Conservation (phyloP, 495 filamentous ascomycete genomes). For the Lentithecium fluviatile region DNA sequence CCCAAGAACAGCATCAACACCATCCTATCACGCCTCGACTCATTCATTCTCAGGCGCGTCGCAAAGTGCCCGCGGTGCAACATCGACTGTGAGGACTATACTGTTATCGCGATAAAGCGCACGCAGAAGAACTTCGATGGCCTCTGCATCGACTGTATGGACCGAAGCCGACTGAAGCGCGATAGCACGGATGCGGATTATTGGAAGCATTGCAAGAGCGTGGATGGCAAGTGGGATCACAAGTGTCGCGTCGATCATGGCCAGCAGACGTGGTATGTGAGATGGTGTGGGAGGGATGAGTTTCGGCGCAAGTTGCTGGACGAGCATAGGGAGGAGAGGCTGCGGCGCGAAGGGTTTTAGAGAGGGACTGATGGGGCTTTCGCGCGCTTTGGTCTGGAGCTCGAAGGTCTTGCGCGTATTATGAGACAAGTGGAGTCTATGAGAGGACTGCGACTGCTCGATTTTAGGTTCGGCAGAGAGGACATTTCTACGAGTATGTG, state of each 20-base stretch:
- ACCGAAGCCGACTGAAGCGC: background rate
- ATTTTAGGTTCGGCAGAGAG: too few relatives aligned
- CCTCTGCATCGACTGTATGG: background rate
- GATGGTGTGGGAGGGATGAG: background rate
- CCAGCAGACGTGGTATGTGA: background rate
- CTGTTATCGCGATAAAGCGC: too few relatives aligned
- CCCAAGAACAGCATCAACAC: background rate
- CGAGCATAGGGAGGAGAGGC: background rate
- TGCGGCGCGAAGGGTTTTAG: too few relatives aligned
- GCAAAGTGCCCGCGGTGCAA: background rate
- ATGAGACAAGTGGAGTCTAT: too few relatives aligned
- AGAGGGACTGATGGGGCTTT: too few relatives aligned
- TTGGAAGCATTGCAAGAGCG: too few relatives aligned
- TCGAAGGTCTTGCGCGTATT: too few relatives aligned
- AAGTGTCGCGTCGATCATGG: background rate
- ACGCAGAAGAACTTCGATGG: background rate
- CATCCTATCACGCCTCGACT: background rate
- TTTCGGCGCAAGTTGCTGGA: background rate
- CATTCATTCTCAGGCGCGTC: too few relatives aligned
- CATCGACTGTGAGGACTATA: too few relatives aligned
- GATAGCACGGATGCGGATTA: background rate
- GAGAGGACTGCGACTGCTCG: too few relatives aligned
- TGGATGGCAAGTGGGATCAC: background rate
- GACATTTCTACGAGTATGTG: too few relatives aligned
- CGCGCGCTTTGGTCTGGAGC: too few relatives aligned